Percentiles rank a stretch among this genome's conserved stretches.
Evolutionary conservation across 1,284 basidiomycete genomes (phyloP).

Genomic region (Anthracocystis panici-leucophaei): DNA sequence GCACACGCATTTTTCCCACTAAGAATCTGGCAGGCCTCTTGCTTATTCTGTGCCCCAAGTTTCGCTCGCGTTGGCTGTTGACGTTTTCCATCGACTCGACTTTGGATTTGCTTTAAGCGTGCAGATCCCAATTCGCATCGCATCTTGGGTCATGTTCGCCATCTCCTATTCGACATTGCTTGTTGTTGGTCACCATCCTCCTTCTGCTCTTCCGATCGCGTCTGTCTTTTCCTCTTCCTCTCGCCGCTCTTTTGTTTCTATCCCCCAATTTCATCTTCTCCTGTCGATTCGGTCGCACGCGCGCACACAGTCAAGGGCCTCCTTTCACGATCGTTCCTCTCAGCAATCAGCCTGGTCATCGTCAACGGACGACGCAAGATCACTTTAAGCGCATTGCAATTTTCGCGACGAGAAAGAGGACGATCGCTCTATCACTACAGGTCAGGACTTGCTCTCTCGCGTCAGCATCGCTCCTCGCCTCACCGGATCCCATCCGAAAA

Average conservation of each 20-base stretch:
- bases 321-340: neutral
- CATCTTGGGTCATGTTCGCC: neutral
- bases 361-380: too few species aligned
- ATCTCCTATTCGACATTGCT: slow-evolving; percentile 1
- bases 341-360: too few species aligned
- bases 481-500: neutral
- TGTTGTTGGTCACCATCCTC: neutral
- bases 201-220: neutral
- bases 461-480: neutral
- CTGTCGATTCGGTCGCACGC: neutral
- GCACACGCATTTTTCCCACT: too few species aligned
- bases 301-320: neutral
- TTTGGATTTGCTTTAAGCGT: slow-evolving; percentile 2
- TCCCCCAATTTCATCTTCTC: neutral
- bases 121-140: slow-evolving; percentile 6
- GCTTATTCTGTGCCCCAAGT: slow-evolving; percentile 1
- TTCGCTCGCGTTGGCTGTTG: slow-evolving; percentile 4
- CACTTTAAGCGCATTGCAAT: too few species aligned
- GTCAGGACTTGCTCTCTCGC: too few species aligned
- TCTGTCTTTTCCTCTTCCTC: neutral
- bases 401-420: too few species aligned
- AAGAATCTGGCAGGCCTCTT: too few species aligned
- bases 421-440: too few species aligned
- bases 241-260: slow-evolving; percentile 8
- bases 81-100: neutral